Conservation (phyloP, 805 yeast genomes). For the Metschnikowia noctiluminum region DNA sequence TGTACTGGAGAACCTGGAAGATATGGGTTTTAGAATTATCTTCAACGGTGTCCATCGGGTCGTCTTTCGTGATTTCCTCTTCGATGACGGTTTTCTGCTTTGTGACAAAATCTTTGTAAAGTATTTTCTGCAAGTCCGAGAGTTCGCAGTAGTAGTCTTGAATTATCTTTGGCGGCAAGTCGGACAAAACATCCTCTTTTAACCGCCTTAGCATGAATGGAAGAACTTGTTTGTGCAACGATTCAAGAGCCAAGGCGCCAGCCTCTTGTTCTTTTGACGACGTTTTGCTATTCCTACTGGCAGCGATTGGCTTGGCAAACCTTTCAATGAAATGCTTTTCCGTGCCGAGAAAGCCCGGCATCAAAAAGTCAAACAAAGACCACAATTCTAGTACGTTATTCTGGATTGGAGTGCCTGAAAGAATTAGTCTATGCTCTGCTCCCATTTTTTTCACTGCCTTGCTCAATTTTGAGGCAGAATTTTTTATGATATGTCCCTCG, state of each 20-base stretch:
- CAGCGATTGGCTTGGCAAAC: conserved; percentile 97
- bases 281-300: conserved; percentile 83
- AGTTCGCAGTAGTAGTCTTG: conserved; percentile 98
- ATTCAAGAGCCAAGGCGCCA: conserved; percentile 93
- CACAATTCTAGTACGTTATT: conserved; percentile 94
- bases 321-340: conserved; percentile 92
- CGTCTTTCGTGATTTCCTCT: conserved; percentile 49
- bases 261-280: conserved; percentile 93
- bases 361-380: conserved; percentile 95
- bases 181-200: conserved; percentile 93
- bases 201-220: conserved; percentile 95
- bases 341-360: conserved; percentile 98
- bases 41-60: conserved; percentile 32
- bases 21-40: conserved; percentile 77
- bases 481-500: conserved; percentile 97
- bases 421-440: conserved; percentile 85
- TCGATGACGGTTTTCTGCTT: conserved; percentile 75
- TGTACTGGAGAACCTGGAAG: conserved; percentile 94
- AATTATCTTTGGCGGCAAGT: conserved; percentile 95
- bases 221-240: conserved; percentile 91
- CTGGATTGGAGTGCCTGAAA: conserved; percentile 98
- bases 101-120: conserved; percentile 85
- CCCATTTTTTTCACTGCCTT: conserved; percentile 77
- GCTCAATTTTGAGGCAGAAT: conserved; percentile 82
- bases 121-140: conserved; percentile 81